Base-by-base conservation (phyloP, 768 basidiomycete species). In the Suillus luteus region DNA sequence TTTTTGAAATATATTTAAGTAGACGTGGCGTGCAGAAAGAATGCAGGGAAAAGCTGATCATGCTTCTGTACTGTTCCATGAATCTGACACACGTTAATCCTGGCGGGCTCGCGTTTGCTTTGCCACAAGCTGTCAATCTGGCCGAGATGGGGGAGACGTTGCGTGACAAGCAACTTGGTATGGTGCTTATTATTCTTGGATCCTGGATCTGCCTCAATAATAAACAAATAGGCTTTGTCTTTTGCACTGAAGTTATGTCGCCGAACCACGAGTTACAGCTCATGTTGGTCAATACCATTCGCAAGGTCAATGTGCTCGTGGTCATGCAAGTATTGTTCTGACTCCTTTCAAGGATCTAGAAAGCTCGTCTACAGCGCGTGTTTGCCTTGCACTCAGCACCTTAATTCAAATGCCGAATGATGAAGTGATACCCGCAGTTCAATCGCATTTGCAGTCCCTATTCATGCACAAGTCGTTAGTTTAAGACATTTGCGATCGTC, bases 201-300 rank as follows among this genome's bases (percentile, higher is more conserved):
- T 22, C 12, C 14, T 14, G 43, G 48, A 49, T 66, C 33, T 17
- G 44, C 59, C 9, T 51, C 27, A 65, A 65, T 41, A 48, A 24
- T 55, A 35, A 31, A 61, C 9, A 44, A 52, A 31, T 67, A 95
- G 92, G 92, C 14, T 94, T 94, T 76, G 75, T 89, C 8, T 93
- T 92, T 71, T 93, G 92, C 70, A 74, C 82, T 60, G 86, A 90
- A 70, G 73, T 91, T 24, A 92, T 95, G 86, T 84, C 86, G 44
- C 69, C 77, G 9, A 74, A 81, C 43, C 86, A 93, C 70, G 91
- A 93, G 64, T 78, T 93, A 38, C 83, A 86, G 59, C 78, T 95
- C 27, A 93, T 95, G 89, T 81, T 94, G 24, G 87, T 95, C 63
- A 95, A 95, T 68, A 93, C 93, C 5, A 72, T 93, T 40, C 86